A percentile compares a stretch with the other conserved stretches of the same genome.
phyloP scores from a whole-genome alignment of 768 basidiomycete genomes.

The Phylloporus sp. region DNA sequence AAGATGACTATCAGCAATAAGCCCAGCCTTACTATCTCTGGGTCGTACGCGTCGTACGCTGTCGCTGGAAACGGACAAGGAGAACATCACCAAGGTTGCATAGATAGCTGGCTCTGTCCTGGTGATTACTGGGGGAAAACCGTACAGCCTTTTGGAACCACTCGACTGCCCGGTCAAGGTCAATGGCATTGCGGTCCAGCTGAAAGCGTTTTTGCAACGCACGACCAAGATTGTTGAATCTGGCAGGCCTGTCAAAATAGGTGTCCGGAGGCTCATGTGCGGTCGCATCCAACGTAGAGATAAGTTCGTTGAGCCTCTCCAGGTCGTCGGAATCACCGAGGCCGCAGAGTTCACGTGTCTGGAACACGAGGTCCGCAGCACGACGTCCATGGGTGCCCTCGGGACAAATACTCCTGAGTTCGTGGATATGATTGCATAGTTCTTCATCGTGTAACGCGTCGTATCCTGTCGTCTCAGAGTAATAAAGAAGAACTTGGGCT shows the following conservation, averaged over 20 bases:
- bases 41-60: background rate
- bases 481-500: background rate
- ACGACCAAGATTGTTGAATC: background rate
- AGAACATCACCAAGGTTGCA: background rate
- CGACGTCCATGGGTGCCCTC: background rate
- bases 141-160: background rate
- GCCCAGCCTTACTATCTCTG: background rate
- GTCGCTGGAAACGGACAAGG: background rate
- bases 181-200: background rate
- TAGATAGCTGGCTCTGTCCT: background rate
- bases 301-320: background rate
- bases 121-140: background rate
- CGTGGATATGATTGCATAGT: background rate
- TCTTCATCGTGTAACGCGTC: background rate
- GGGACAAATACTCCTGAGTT: background rate
- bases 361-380: background rate
- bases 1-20: background rate
- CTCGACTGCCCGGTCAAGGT: background rate
- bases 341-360: background rate
- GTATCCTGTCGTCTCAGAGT: background rate
- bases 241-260: background rate
- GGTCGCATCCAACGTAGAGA: background rate
- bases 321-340: background rate
- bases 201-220: background rate
- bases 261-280: background rate